Evolutionary conservation across 2,329 filamentous ascomycete species (phyloP).

Genomic region (Incumbomyces delicatus): DNA sequence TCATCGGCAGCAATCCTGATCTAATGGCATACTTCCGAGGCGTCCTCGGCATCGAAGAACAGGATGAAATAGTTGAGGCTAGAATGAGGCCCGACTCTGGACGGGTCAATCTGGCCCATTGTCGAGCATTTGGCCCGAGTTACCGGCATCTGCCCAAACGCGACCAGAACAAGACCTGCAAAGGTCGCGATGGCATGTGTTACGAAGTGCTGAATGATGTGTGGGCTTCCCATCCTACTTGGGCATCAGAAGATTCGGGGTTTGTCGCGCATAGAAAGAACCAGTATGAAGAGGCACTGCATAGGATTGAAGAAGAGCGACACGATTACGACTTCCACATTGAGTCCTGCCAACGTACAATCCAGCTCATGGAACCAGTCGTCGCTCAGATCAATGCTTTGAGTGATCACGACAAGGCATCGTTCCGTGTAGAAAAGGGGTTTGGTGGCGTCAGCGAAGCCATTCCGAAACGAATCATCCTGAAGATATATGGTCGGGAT

Average conservation of each 20-base stretch:
- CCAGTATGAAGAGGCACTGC: conserved; percentile 82
- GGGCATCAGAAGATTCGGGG: conserved; percentile 95
- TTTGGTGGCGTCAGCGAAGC: conserved; percentile 89
- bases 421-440: conserved; percentile 70
- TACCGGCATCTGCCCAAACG: conserved; percentile 86
- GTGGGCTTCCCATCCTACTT: conserved; percentile 97
- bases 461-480: conserved; percentile 93
- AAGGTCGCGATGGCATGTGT: conserved; percentile 89
- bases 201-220: conserved; percentile 90
- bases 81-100: conserved; percentile 64
- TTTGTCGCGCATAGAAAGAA: conserved; percentile 98
- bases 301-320: conserved; percentile 93
- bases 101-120: conserved; percentile 87
- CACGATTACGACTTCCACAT: conserved; percentile 99
- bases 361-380: conserved; percentile 90
- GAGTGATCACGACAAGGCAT: conserved; percentile 58
- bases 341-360: conserved; percentile 86
- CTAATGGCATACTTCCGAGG: conserved; percentile 80
- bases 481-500: conserved; percentile 89
- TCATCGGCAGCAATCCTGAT: conserved; percentile 80
- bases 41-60: conserved; percentile 68
- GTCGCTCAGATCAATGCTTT: conserved; percentile 82
- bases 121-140: conserved; percentile 87
- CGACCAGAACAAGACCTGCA: conserved; percentile 83
- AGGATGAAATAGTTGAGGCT: conserved; percentile 71